Evolutionary conservation across 768 basidiomycete species (phyloP), one percentile per base, ranked within the genome.

Genomic region (Lactarius sanguifluus): DNA sequence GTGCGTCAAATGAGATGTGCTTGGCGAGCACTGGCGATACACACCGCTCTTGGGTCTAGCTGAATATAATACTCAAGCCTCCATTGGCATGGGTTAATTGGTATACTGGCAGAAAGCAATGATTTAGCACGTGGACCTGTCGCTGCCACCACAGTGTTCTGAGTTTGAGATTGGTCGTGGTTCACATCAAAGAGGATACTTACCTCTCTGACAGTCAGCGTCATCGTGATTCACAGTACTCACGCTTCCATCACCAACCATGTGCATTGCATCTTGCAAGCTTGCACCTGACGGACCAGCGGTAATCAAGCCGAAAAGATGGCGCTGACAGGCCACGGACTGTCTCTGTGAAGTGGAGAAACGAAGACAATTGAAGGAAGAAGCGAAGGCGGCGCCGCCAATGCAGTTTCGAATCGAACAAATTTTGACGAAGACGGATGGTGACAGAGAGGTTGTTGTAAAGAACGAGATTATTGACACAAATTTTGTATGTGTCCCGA

Each of bases 381-480:
- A 25, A 50, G 47, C 47, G 23, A 23, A 50, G 47, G 10, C n/a
- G 47, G 25, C 50, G 50, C 38, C 25, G 41, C 36, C 52, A 30
- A 36, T 40, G 25, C 28, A 32, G 54, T 55, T 47, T 55, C 34
- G 61, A 50, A 18, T 28, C 25, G 15, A 25, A 52, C 50, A 52
- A 52, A 52, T 25, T 52, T 52, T 52, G 50, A 52, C 50, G 50
- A 52, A 52, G 50, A 52, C 25, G 25, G 50, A 52, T 25, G 50
- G 50, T 45, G 43, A 50, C 47, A 50, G 47, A 50, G 45, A 23
- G n/a, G 45, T 13, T 47, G n/a, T 38, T 61, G 34, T 18, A 61
- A 25, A 54, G 36, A 6, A 38, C 30, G 32, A 40, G 38, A 52
- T 61, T 52, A 40, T 55, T 62, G 61, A 55, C 10, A 50, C 59